Evolutionary conservation across 2,329 filamentous ascomycete genomes (phyloP), one percentile per base, ranked within the genome.

Genomic region (Epichloe uncinata): DNA sequence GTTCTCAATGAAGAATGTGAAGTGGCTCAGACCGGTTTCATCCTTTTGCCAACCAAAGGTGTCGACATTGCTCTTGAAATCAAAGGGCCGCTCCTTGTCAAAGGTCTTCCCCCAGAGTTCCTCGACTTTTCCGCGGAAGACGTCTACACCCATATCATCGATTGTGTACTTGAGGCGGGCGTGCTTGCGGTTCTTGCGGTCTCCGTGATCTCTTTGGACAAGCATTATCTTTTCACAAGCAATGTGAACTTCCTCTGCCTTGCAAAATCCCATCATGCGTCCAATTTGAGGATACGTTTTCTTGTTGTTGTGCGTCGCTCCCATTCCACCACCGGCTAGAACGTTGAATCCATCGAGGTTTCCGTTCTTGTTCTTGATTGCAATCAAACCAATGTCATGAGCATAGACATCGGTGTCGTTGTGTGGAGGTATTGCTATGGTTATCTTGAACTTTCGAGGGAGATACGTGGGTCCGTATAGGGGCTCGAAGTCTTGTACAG

Each of bases 1-100:
- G 70, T 98, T 98, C 74, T 98, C 93, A 58, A 98, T 97, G 77
- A 98, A 98, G 73, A 96, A 88, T 36, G 91, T 97, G 73, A 97
- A 97, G 75, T 98, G 93, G 72, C 94, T 95, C 62, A 93, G 72
- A 54, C 89, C 89, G 53, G 74, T 79, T 74, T 98, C 93, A 63
- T 98, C 93, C 72, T 87, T 93, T 63, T 85, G 81, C 93, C 93
- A 98, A 59, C 93, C 93, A 61, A 95, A 98, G 2, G 88, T 95
- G 69, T 98, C 93, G 60, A 97, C 77, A 69, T 98, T 98, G 70
- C 85, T 90, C 64, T 87, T 81, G 70, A 98, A 98, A 66, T 95
- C 83, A 77, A 96, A 98, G 2, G 86, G 76, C 55, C 78, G 79
- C 53, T 84, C 79, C 52, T 82, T 75, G 47, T 79, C 81, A 60